These are phyloP conservation scores for Dioscorea zingiberensis DNA, from an alignment of 106 monocot species.

Conservation along the genomic window DNA sequence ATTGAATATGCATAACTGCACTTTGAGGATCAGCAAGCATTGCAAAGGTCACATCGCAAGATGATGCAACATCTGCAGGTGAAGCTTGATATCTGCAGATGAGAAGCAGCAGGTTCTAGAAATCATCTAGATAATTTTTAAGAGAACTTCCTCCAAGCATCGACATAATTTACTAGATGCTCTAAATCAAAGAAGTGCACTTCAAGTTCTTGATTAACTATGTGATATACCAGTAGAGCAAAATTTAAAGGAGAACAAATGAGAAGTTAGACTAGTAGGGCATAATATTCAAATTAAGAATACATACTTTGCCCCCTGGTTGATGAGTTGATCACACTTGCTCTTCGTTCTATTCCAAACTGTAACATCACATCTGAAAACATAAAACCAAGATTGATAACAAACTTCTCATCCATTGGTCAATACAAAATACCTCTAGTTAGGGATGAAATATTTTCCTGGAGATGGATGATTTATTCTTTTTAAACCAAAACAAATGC, in stretches of 20 bases:
- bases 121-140: too few relatives aligned
- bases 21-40: constrained; percentile 94
- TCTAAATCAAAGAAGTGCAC: too few relatives aligned
- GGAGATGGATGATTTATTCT: too few relatives aligned
- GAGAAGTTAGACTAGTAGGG: not conserved
- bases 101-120: not conserved
- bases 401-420: too few relatives aligned
- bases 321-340: constrained; percentile 77
- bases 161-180: too few relatives aligned
- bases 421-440: too few relatives aligned
- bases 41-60: constrained; percentile 85
- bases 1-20: constrained; percentile 50
- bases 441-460: too few relatives aligned
- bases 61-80: constrained; percentile 79
- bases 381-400: not conserved
- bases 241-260: not conserved
- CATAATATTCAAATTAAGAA: not conserved
- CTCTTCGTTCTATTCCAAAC: constrained; percentile 92
- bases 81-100: constrained; percentile 59
- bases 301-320: constrained; percentile 81
- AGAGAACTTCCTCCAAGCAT: too few relatives aligned
- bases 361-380: constrained; percentile 71
- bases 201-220: too few relatives aligned
- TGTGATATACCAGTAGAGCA: not conserved
- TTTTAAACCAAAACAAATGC: too few relatives aligned